Percentiles rank a stretch among this genome's conserved stretches.
phyloP scores from a whole-genome alignment of 805 yeast species.

The Zygotorulaspora chibaensis region DNA sequence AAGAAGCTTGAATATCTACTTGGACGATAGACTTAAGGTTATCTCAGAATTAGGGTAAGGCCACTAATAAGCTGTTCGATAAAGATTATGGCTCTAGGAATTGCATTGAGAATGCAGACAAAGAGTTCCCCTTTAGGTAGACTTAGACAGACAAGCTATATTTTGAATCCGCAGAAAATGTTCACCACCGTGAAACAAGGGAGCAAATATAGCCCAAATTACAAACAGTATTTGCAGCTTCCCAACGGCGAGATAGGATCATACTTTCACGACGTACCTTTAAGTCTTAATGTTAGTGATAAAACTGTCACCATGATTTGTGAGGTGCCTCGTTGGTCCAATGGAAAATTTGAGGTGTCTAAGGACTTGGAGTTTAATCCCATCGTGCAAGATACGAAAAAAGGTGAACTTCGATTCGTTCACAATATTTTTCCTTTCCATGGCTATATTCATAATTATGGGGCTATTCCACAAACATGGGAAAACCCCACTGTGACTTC shows the following conservation, averaged over 20 bases:
- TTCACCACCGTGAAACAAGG: conserved; percentile 30
- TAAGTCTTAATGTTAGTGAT: conserved; percentile 41
- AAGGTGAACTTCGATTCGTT: conserved; percentile 70
- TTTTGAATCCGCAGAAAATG: conserved; percentile 11
- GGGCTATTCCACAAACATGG: conserved; percentile 94
- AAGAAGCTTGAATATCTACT: too few species aligned
- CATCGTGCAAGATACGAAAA: conserved; percentile 72
- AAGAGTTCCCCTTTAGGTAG: conserved; percentile 10
- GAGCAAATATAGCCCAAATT: conserved; percentile 37
- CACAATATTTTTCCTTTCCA: conserved; percentile 76
- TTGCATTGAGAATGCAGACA: not conserved
- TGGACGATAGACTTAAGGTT: not conserved
- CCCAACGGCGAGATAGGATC: conserved; percentile 49
- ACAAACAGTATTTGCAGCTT: conserved; percentile 43
- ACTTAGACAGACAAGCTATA: conserved; percentile 9
- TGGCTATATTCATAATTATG: conserved; percentile 84
- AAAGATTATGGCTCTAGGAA: not conserved
- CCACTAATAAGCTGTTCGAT: not conserved
- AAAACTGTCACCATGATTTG: conserved; percentile 60
- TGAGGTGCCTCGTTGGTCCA: conserved; percentile 78
- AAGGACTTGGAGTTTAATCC: conserved; percentile 62
- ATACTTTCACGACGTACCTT: conserved; percentile 69
- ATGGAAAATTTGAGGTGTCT: conserved; percentile 77
- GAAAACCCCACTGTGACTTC: conserved; percentile 74
- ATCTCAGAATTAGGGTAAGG: not conserved